Evolutionary conservation across 352 stramenopile genomes (phyloP).

Genomic region (Phytophthora quininea): DNA sequence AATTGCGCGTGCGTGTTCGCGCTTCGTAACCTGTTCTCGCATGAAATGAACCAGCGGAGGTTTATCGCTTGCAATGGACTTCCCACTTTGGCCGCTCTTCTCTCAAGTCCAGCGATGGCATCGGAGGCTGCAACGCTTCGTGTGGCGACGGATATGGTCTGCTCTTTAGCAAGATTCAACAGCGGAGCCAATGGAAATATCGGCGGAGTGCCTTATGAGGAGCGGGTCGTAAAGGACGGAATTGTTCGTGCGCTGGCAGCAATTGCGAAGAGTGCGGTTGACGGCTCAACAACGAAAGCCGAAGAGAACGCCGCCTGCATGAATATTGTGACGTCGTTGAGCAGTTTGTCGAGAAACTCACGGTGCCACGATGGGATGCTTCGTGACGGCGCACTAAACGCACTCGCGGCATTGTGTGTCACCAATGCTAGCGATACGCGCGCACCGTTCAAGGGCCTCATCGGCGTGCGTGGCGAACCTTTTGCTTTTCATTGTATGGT

Average conservation of each 20-base stretch:
- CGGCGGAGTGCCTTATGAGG: slow-evolving; percentile 44
- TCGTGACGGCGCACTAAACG: slow-evolving; percentile 70
- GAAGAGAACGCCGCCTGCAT: slow-evolving; percentile 51
- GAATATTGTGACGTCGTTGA: slow-evolving; percentile 72
- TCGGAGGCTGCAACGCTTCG: slow-evolving; percentile 51
- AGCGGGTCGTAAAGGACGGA: slow-evolving; percentile 74
- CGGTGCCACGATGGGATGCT: slow-evolving; percentile 79
- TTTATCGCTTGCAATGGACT: slow-evolving; percentile 72
- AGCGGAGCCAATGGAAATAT: slow-evolving; percentile 9
- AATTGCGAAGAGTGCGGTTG: slow-evolving; percentile 56
- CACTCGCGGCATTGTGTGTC: slow-evolving; percentile 49
- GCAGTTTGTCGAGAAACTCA: slow-evolving; percentile 63
- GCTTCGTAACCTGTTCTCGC: slow-evolving; percentile 76
- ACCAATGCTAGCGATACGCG: slow-evolving; percentile 48
- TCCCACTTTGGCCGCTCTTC: slow-evolving; percentile 64
- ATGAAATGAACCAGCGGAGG: slow-evolving; percentile 58
- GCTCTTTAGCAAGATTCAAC: slow-evolving; percentile 63
- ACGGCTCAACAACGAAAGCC: slow-evolving; percentile 23
- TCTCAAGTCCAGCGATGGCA: slow-evolving; percentile 52
- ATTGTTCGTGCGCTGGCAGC: slow-evolving; percentile 68
- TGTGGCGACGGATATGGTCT: slow-evolving; percentile 72
- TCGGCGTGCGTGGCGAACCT: slow-evolving; percentile 64
- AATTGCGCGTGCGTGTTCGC: slow-evolving; percentile 65
- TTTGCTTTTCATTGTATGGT: slow-evolving; percentile 75
- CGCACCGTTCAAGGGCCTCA: slow-evolving; percentile 62